Evolutionary conservation across 2,329 filamentous ascomycete species (phyloP), one percentile per base, ranked within the genome.

Genomic region (Paraphoma chrysanthemicola): DNA sequence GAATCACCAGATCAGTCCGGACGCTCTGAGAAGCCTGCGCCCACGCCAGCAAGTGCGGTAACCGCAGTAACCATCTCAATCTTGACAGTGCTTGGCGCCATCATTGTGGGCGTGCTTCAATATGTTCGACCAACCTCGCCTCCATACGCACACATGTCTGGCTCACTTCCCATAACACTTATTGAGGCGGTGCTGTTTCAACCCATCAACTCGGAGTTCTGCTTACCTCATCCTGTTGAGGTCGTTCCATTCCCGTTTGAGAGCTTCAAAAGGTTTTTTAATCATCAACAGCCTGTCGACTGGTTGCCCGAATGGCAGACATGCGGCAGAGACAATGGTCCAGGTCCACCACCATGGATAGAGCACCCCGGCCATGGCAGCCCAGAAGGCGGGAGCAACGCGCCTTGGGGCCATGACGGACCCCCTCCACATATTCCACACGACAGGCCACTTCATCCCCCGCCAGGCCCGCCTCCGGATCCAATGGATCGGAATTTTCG

Each of bases 101-200:
- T 38, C 41, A 45, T 58, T 6, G 43, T 59, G 1, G 53, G 59
- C 23, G 28, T 62, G 14, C 52, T 64, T 23, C 56, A 64, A 18
- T 33, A 48, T 17, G 54, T 62, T 23, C 56, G 61, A n/a, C 61
- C 61, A 16, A 54, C 17, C 23, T 18, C 51, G n/a, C 61, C 61
- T 12, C 61, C 61, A 8, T 64, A 62, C 43, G 58, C 61, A 8
- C 61, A 64, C 12, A 64, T 64, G 61, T 64, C 61, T 14, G 61
- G 61, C 28, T 62, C 61, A 2, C 54, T 64, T 16, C 61, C 61
- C 11, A 33, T 64, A n/a, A 64, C 61, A 1, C 44, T 64, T 3
- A 59, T 64, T 4, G 61, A 64, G 30, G 61, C 61, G 11, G 56
- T 53, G 6, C 50, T 53, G 43, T 64, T 62, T 29, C 54, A 56